Evolutionary conservation across 345 rosid genomes (phyloP).

Genomic region (Anacardium occidentale): DNA sequence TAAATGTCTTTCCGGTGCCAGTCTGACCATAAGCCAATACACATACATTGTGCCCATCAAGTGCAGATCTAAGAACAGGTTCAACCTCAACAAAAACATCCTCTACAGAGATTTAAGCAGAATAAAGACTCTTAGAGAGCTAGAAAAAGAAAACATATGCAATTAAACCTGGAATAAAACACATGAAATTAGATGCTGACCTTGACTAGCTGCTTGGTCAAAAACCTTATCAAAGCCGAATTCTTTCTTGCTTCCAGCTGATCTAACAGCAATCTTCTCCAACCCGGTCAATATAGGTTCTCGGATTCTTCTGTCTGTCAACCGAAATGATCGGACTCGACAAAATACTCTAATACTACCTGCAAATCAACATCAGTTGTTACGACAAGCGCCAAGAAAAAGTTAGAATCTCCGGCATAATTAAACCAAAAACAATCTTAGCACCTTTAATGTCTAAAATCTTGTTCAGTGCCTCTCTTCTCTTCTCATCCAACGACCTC

Average conservation of each 20-base stretch:
- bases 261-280: constrained; percentile 51
- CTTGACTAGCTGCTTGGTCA: constrained; percentile 64
- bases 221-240: constrained; percentile 80
- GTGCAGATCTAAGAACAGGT: constrained; percentile 82
- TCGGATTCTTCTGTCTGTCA: constrained; percentile 41
- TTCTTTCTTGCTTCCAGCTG: constrained; percentile 56
- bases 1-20: constrained; percentile 90
- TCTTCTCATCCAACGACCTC: constrained; percentile 57
- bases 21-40: constrained; percentile 95
- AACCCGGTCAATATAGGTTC: constrained; percentile 47
- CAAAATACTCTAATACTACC: constrained; percentile 87
- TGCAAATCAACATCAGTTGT: constrained; percentile 36
- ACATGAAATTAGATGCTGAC: constrained; percentile 38
- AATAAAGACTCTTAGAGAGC: constrained; percentile 35
- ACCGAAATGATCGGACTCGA: constrained; percentile 62
- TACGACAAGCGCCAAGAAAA: background rate
- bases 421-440: constrained; percentile 1
- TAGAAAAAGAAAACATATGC: constrained; percentile 9
- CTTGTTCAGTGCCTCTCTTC: constrained; percentile 62
- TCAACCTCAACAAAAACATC: constrained; percentile 75
- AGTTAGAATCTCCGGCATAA: background rate
- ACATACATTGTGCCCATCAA: constrained; percentile 88
- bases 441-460: constrained; percentile 77
- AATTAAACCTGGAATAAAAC: constrained; percentile 14
- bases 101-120: constrained; percentile 57